A percentile compares a stretch with the other conserved stretches of the same genome.
These are phyloP conservation scores for Moelleriella libera DNA, from an alignment of 2,329 filamentous ascomycete species.

Conservation along the genomic window DNA sequence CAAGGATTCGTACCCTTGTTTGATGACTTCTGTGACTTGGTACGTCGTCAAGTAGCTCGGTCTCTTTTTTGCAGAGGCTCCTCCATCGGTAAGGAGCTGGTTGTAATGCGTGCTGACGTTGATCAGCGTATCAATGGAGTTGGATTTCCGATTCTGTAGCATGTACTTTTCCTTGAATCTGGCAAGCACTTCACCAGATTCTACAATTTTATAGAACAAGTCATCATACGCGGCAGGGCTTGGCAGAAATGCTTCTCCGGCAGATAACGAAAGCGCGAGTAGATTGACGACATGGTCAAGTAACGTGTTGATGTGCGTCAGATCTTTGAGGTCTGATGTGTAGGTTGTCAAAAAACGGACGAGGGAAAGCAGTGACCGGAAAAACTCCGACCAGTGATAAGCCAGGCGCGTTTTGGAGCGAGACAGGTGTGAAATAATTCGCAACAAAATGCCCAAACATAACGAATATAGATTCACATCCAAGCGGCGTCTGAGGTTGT, in stretches of 20 bases:
- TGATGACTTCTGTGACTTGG: slow-evolving; percentile 83
- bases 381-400: slow-evolving; percentile 95
- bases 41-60: slow-evolving; percentile 63
- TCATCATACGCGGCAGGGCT: slow-evolving; percentile 84
- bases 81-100: slow-evolving; percentile 53
- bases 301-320: slow-evolving; percentile 57
- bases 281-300: slow-evolving; percentile 70
- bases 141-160: slow-evolving; percentile 41
- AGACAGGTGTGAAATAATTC: slow-evolving; percentile 72
- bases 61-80: slow-evolving; percentile 22
- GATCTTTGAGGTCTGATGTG: slow-evolving; percentile 55
- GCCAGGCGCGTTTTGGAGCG: slow-evolving; percentile 65
- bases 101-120: slow-evolving; percentile 79
- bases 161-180: slow-evolving; percentile 73
- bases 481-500: slow-evolving; percentile 76
- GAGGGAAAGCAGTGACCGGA: slow-evolving; percentile 75
- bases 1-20: slow-evolving; percentile 89
- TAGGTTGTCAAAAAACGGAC: slow-evolving; percentile 87
- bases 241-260: slow-evolving; percentile 82
- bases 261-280: slow-evolving; percentile 68
- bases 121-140: slow-evolving; percentile 73
- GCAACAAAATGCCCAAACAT: slow-evolving; percentile 66
- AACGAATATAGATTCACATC: slow-evolving; percentile 77
- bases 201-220: slow-evolving; percentile 95
- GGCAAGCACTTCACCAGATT: slow-evolving; percentile 67